Conservation (phyloP, 2,329 filamentous ascomycete genomes). For the Xylariaceae sp. region DNA sequence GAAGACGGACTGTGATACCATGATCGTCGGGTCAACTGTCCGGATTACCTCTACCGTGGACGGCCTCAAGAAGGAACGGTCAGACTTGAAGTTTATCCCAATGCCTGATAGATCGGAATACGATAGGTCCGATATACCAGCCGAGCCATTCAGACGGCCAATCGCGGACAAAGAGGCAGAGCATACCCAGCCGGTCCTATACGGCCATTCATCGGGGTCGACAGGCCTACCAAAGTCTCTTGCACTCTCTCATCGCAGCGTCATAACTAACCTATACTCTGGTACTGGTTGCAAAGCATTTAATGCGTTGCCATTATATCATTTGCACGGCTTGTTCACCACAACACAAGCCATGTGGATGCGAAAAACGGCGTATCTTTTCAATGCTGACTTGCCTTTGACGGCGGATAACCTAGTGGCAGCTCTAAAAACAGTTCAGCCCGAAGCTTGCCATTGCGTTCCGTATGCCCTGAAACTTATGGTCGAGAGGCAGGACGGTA, state of each 20-base stretch:
- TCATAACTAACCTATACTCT: constrained; percentile 33
- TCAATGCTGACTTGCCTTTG: constrained; percentile 37
- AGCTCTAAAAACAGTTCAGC: constrained; percentile 33
- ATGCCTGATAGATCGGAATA: constrained; percentile 22
- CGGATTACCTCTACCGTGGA: constrained; percentile 32
- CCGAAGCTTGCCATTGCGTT: constrained; percentile 39
- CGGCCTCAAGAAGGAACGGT: constrained; percentile 21
- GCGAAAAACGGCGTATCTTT: constrained; percentile 38
- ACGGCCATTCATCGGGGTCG: constrained; percentile 46
- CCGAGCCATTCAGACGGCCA: constrained; percentile 21
- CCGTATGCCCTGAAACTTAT: constrained; percentile 40
- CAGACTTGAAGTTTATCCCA: constrained; percentile 19
- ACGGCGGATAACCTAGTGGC: constrained; percentile 34
- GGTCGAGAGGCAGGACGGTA: constrained; percentile 33
- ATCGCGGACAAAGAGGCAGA: constrained; percentile 27
- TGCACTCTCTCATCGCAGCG: constrained; percentile 37
- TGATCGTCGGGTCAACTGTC: constrained; percentile 35
- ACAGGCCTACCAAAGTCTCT: constrained; percentile 45
- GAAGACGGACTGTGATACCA: constrained; percentile 30
- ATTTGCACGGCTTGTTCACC: constrained; percentile 39
- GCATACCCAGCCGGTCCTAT: constrained; percentile 33
- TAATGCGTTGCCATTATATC: constrained; percentile 42
- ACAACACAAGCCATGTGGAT: constrained; percentile 42
- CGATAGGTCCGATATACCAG: constrained; percentile 17
- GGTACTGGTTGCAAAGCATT: constrained; percentile 38